Base-by-base conservation (phyloP, 1,284 basidiomycete genomes). In the Tylopilus sp. region DNA sequence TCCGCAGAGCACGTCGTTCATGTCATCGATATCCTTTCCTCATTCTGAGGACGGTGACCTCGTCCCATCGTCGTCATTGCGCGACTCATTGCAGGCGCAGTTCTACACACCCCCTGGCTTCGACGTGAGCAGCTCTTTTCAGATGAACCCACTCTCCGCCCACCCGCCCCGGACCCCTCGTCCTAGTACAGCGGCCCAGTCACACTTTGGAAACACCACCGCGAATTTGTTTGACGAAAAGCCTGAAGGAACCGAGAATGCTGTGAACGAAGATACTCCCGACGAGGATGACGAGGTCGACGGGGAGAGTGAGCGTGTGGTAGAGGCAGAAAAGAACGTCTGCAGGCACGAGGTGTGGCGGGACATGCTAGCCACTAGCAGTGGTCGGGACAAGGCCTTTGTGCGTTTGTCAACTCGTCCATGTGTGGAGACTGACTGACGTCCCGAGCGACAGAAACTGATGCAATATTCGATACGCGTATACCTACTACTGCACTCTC, bases 371-470 rank as follows among this genome's bases (percentile, higher is more conserved):
- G 73, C 80, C 58, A 83, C 85, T 14, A 85, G 83, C 57, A 76
- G 80, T 55, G 88, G 88, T 38, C 75, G 88, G 57, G 88, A 91
- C 67, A 91, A 91, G 68, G 80, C 82, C 26, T 85, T 91, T 62
- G 88, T 90, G 69, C 64, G 85, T 78, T 51, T 56, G 33, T 44
- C 34, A 30, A 28, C 28, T 12, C 38, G 2, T 48, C n/a, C 24
- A 26, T 26, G 17, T 33, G 10, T 29, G 43, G 34, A 40, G 20
- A 28, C 28, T 18, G 39, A 35, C 55, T 58, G 51, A 59, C 45
- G 5, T 41, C 42, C 18, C 40, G 26, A 44, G 36, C 29, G 37
- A 24, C 53, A 90, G 88, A 91, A 91, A 90, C 61, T 88, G 49
- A 80, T 90, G 51, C 88, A 91, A 72, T 91, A 90, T 65, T 78